A percentile compares a stretch with the other conserved stretches of the same genome.
phyloP scores from a whole-genome alignment of 805 yeast genomes.

The Dipodascopsis uninucleata region DNA sequence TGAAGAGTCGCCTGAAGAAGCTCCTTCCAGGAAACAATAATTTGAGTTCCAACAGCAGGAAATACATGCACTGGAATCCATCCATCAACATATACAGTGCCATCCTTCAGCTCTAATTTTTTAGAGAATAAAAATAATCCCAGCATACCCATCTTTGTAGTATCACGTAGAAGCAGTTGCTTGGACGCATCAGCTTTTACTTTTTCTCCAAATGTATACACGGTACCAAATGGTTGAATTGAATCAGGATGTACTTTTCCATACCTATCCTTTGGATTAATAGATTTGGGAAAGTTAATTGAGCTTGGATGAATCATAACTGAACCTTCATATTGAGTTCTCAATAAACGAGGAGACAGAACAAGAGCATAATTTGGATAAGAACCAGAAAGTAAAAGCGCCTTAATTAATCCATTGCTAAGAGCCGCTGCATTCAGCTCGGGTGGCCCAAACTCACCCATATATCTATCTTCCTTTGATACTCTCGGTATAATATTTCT shows the following conservation, averaged over 20 bases:
- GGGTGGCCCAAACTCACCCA: constrained; percentile 14
- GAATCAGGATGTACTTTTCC: constrained; percentile 2
- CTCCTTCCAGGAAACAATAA: too few relatives aligned
- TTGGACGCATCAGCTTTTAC: constrained; percentile 13
- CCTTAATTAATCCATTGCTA: constrained; percentile 14
- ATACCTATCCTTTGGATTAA: constrained; percentile 6
- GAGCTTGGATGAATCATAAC: constrained; percentile 21
- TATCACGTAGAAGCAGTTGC: constrained; percentile 16
- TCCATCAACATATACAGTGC: constrained; percentile 8
- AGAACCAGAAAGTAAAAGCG: constrained; percentile 12
- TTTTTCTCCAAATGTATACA: constrained; percentile 17
- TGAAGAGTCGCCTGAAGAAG: too few relatives aligned
- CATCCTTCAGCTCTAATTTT: not conserved
- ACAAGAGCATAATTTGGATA: constrained; percentile 23
- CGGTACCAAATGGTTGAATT: constrained; percentile 11
- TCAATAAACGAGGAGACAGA: constrained; percentile 4
- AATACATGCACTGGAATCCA: constrained; percentile 16
- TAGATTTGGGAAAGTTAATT: constrained; percentile 15
- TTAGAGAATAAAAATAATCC: constrained; percentile 12
- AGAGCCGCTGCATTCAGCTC: constrained; percentile 15
- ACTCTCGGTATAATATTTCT: constrained; percentile 13
- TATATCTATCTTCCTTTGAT: constrained; percentile 4
- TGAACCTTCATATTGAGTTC: constrained; percentile 13
- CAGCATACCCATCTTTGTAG: constrained; percentile 1
- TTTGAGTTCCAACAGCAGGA: constrained; percentile 2